Base-by-base conservation (phyloP, 768 basidiomycete genomes). In the Mycena olivaceomarginata region DNA sequence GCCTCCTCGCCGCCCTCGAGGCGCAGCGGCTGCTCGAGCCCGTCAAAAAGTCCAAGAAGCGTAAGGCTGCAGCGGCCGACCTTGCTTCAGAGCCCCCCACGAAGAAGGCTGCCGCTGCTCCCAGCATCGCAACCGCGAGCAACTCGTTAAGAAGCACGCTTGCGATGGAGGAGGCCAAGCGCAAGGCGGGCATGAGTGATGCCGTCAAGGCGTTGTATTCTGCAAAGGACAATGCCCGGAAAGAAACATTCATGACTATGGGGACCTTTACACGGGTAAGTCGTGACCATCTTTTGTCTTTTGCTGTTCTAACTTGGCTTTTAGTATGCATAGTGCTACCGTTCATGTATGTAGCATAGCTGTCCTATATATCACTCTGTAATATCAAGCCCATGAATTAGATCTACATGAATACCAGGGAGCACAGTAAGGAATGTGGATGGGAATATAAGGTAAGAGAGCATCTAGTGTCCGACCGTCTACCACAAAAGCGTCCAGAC, bases 241-340 rank as follows among this genome's bases (percentile, higher is more conserved):
- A 97, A 82, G 95, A 95, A 86, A 97, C 96, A 8, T 98, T 97
- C 80, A 96, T 96, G 91, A 98, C 97, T 1, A 95, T 94, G 91
- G 93, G 94, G 20, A 98, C 97, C 15, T 98, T 98, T 80, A 98
- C 95, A 11, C 91, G 97, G 86, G 97, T 97, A 82, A 85, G 97
- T 79, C 56, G 18, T 39, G n/a, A 0, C n/a, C 8, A 3, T 1
- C 22, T 22, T 2, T 1, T 13, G 12, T 46, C 31, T 18, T 41
- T 69, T 25, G 18, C 12, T 59, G 2, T 45, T 31, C 72, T 71
- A 45, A 70, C 39, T 15, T 16, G 5, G 31, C 1, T 63, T 75
- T n/a, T 63, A 79, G 78, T 79, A 79, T 37, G 78, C 78, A 22
- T 79, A 79, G 48, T 11, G 10, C 41, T 5, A 41, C 25, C 37